A percentile compares a stretch with the other conserved stretches of the same genome.
Conservation (phyloP, 2,329 filamentous ascomycete species). For the Hypoxylon rubiginosum region DNA sequence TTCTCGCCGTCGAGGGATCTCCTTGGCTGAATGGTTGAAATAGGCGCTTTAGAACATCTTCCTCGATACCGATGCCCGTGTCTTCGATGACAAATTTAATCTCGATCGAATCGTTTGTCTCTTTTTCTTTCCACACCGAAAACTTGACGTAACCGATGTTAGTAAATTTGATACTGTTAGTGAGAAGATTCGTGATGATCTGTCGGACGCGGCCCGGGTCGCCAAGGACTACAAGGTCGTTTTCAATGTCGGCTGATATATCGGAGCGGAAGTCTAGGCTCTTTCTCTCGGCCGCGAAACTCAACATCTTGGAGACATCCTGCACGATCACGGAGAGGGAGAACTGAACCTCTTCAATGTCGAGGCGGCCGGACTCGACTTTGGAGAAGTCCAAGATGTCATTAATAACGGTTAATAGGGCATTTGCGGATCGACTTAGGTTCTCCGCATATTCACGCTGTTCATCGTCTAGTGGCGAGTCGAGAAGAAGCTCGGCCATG, state of each 20-base stretch:
- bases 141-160: conserved; percentile 77
- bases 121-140: conserved; percentile 72
- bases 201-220: conserved; percentile 88
- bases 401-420: conserved; percentile 87
- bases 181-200: conserved; percentile 84
- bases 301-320: conserved; percentile 89
- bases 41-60: conserved; percentile 78
- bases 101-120: conserved; percentile 74
- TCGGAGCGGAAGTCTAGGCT: conserved; percentile 79
- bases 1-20: conserved; percentile 81
- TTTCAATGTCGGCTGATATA: conserved; percentile 72
- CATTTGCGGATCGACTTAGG: conserved; percentile 83
- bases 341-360: conserved; percentile 86
- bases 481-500: conserved; percentile 80
- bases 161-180: conserved; percentile 83
- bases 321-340: conserved; percentile 79
- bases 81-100: conserved; percentile 82
- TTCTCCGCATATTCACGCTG: conserved; percentile 82
- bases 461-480: conserved; percentile 76
- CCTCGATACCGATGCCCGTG: conserved; percentile 84
- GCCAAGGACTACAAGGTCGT: conserved; percentile 83
- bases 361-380: conserved; percentile 80
- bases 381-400: conserved; percentile 94
- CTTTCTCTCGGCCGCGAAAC: conserved; percentile 85
- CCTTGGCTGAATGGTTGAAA: conserved; percentile 88